These are phyloP conservation scores for Paragyromitra xinjiangensis DNA, from an alignment of 495 filamentous ascomycete genomes.

Conservation along the genomic window DNA sequence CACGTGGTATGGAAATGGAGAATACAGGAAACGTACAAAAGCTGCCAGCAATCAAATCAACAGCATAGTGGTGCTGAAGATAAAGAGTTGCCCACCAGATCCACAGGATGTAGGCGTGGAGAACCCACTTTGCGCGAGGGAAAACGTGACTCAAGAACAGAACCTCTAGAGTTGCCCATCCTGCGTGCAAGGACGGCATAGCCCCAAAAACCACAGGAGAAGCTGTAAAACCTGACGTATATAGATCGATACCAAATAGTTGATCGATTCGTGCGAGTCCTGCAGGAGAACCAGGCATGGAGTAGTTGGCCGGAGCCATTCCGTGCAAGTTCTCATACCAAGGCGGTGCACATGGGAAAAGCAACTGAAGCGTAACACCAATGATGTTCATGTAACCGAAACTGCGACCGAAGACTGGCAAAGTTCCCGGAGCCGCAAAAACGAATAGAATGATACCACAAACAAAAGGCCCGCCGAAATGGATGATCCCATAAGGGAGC, in stretches of 20 bases:
- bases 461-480: slow-evolving; percentile 86
- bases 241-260: slow-evolving; percentile 87
- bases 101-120: slow-evolving; percentile 85
- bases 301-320: slow-evolving; percentile 88
- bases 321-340: slow-evolving; percentile 96
- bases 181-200: slow-evolving; percentile 92
- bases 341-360: slow-evolving; percentile 92
- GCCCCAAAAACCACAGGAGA: slow-evolving; percentile 94
- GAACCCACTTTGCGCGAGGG: slow-evolving; percentile 77
- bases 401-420: slow-evolving; percentile 82
- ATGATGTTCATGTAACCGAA: slow-evolving; percentile 93
- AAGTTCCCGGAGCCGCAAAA: slow-evolving; percentile 85
- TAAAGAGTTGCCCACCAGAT: slow-evolving; percentile 98
- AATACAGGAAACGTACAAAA: slow-evolving; percentile 63
- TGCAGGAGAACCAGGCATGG: slow-evolving; percentile 84
- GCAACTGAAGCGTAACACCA: slow-evolving; percentile 84
- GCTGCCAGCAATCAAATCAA: slow-evolving; percentile 89
- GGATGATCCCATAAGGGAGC: slow-evolving; percentile 90
- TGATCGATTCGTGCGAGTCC: slow-evolving; percentile 86
- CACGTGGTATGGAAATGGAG: background rate
- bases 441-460: slow-evolving; percentile 82
- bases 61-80: slow-evolving; percentile 94
- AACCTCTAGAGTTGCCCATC: slow-evolving; percentile 83
- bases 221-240: slow-evolving; percentile 88
- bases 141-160: slow-evolving; percentile 95